phyloP scores from a whole-genome alignment of 768 basidiomycete genomes.

The Chlorophyllum brunneum region DNA sequence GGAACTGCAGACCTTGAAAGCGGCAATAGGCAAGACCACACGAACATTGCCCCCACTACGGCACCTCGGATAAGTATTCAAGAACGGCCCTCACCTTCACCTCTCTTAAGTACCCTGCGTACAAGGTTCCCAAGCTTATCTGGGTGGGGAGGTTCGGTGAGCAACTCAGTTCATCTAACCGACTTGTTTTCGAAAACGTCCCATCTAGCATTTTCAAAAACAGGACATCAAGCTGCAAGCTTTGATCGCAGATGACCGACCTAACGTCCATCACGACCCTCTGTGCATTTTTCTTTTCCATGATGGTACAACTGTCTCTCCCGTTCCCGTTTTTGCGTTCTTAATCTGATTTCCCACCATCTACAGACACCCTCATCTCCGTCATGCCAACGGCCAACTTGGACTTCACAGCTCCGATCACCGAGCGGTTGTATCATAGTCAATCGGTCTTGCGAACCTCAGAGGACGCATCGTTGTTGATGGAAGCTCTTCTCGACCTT shows the following conservation, averaged over 20 bases:
- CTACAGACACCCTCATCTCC: conserved; percentile 54
- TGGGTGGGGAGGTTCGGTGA: conserved; percentile 16
- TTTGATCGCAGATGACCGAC: conserved; percentile 45
- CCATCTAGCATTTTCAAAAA: conserved; percentile 8
- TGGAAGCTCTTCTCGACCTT: conserved; percentile 58
- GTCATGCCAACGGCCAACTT: conserved; percentile 44
- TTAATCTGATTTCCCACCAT: background rate
- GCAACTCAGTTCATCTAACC: conserved; percentile 16
- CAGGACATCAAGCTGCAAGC: conserved; percentile 23
- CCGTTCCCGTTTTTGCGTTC: background rate
- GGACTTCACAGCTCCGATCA: conserved; percentile 52
- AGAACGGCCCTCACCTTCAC: background rate
- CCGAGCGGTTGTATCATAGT: conserved; percentile 46
- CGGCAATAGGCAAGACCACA: background rate
- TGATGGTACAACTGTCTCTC: conserved; percentile 37
- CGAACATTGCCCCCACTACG: background rate
- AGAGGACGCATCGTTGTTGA: conserved; percentile 57
- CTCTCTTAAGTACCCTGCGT: background rate
- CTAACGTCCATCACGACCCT: conserved; percentile 53
- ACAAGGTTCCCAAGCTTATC: conserved; percentile 22
- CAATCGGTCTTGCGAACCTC: conserved; percentile 61
- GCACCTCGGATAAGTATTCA: background rate
- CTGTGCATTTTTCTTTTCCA: conserved; percentile 63
- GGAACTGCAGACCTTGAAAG: background rate
- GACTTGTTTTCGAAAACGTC: background rate